Evolutionary conservation across 1,139 yeast genomes (phyloP), one percentile per base, ranked within the genome.

Genomic region (Nakaseomyces sp.): DNA sequence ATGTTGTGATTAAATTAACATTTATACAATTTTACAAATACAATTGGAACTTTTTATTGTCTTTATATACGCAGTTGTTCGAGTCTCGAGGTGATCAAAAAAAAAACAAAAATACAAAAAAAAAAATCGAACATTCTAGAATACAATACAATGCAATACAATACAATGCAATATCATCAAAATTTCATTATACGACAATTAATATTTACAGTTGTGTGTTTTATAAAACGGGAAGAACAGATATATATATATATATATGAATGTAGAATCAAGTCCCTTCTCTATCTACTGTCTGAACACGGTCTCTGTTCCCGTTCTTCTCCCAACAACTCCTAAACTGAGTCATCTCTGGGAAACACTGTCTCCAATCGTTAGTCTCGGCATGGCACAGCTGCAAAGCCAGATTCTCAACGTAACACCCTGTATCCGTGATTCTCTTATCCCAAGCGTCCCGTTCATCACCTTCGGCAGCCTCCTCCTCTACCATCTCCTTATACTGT

Each of bases 281-380:
- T 38, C 52, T 50, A 45, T 61, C 63, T 1, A 57, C 56, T 3
- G 65, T 61, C 7, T 47, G 44, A 1, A 58, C 61, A 38, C 66
- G 54, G 32, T 58, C 56, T 22, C 54, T 50, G 40, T 60, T 60
- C 9, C 64, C 63, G 43, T 60, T 42, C 20, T 42, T 18, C 31
- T 51, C 51, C 61, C 65, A 54, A 51, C 68, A 54, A 32, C 53
- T 42, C 42, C 51, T 50, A 40, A 62, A 61, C 40, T 50, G 40
- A 5, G 49, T 49, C 61, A 72, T 74, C 52, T 83, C 89, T 25
- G 68, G 64, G 2, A 74, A 53, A 53, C 94, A 83, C 58, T 77
- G 67, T 50, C 93, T 67, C 94, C 93, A 83, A 60, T 83, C 93
- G 3, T 81, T 80, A 0, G 78, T 81, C 51, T 83, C 91, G 6